Evolutionary conservation across 306 rosid species (phyloP), one percentile per base, ranked within the genome.

Genomic region (Cicer cuneatum): DNA sequence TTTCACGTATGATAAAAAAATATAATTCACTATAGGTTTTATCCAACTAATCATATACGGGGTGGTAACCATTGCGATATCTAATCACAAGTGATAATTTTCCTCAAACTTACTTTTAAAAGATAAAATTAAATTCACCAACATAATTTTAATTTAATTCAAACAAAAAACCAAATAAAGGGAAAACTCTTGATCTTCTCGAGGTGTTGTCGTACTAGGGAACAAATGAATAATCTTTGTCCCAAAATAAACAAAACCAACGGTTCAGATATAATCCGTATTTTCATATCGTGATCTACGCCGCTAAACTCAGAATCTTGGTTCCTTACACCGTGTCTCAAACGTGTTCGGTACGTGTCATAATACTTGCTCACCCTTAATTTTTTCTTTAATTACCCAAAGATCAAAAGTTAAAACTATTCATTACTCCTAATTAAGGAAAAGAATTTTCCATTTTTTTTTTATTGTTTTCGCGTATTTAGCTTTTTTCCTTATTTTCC

Each of bases 311-410:
- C 39, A 19, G 64, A 76, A 82, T 79, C 52, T 71, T 15, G 3
- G 75, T 69, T 24, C 62, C 47, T 78, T 46, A 70, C 83, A 78
- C 71, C 90, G 89, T 82, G 89, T 83, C 53, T 16, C 6, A 62
- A 7, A 66, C 89, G 88, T 85, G 88, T 83, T 16, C 7, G 59
- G 18, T 62, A 15, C 71, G 69, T 49, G 81, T 61, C 62, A 62
- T 39, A 21, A 40, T 41, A n/a, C 78, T 7, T 13, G 1, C 29
- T 29, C 18, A 52, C 63, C 72, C 64, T 49, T 47, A 37, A 19
- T 39, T 2, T 51, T 67, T 46, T 68, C 72, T 29, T 60, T 40
- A 29, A 71, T 66, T 61, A 75, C 71, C 77, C 5, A 5, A 12
- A 6, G 63, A 61, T 68, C 73, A 52, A 40, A 57, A 60, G 8